Conservation (phyloP, 371 early-diverging fungal species). For the Haplosporangium sp. region DNA sequence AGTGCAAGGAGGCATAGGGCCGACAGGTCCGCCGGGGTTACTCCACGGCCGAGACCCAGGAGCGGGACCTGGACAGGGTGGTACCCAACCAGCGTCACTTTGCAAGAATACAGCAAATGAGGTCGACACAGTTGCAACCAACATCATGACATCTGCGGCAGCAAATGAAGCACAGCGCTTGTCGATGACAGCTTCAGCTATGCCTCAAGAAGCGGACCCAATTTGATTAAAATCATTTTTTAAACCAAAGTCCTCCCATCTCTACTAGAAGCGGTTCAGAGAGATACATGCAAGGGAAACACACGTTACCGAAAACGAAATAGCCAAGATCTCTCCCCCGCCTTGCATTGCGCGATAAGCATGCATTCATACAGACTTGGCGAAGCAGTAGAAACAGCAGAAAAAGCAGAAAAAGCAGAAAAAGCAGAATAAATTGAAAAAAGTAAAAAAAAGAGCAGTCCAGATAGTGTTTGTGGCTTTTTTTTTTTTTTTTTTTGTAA, state of each 20-base stretch:
- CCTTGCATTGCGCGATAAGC: no score
- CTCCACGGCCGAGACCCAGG: slow-evolving; percentile 1
- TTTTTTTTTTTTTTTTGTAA: slow-evolving; percentile 13
- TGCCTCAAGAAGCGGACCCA: background rate
- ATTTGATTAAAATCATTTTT: no score
- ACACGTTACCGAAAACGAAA: no score
- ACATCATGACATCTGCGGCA: background rate
- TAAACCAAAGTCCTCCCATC: no score
- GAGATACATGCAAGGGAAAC: no score
- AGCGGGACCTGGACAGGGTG: background rate
- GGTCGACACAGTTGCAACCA: background rate
- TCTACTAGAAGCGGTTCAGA: no score
- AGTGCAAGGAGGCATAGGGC: background rate
- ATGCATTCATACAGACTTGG: no score
- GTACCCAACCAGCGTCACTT: background rate
- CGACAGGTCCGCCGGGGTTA: background rate
- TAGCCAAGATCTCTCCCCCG: no score
- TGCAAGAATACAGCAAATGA: background rate
- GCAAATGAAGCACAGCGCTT: background rate
- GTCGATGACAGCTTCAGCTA: background rate
- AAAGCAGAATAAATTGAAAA: no score
- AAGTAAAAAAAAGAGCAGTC: background rate
- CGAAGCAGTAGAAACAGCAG: no score
- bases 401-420: no score
- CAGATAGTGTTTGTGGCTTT: background rate